Conservation (phyloP, 108 stramenopile genomes). For the Nitzschia sp. region DNA sequence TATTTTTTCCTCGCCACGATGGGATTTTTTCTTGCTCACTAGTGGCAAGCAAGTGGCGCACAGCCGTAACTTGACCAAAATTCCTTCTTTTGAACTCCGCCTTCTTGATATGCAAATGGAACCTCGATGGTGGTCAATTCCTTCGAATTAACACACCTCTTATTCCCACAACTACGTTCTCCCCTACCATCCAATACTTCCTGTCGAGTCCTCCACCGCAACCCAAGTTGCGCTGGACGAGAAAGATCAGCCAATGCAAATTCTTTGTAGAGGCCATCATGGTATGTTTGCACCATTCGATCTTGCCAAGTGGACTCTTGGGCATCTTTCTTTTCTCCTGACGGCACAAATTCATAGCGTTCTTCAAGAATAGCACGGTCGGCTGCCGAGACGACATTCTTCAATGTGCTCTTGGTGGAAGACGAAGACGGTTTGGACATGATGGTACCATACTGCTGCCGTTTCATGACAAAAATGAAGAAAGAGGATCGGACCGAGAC, state of each 20-base stretch:
- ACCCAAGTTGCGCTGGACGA: constrained; percentile 52
- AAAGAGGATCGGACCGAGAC: too few relatives aligned
- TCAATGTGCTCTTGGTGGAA: constrained; percentile 1
- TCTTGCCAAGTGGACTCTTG: constrained; percentile 69
- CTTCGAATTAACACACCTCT: constrained; percentile 36
- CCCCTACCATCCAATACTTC: constrained; percentile 76
- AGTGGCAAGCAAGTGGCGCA: constrained; percentile 68
- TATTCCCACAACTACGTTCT: constrained; percentile 74
- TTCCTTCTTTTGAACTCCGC: constrained; percentile 49
- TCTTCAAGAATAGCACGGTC: constrained; percentile 31
- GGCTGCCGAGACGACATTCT: constrained; percentile 29
- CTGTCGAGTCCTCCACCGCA: constrained; percentile 75
- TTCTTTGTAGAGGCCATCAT: constrained; percentile 78
- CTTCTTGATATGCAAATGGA: constrained; percentile 69
- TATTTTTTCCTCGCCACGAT: neutral
- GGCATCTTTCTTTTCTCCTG: neutral
- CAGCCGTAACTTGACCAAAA: constrained; percentile 70
- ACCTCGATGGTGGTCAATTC: constrained; percentile 54
- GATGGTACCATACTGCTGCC: neutral
- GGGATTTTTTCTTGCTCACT: too few relatives aligned
- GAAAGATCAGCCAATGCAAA: constrained; percentile 78
- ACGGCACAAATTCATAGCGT: constrained; percentile 43
- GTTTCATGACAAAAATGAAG: too few relatives aligned
- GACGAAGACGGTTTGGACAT: neutral
- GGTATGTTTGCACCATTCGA: constrained; percentile 79